A percentile compares a stretch with the other conserved stretches of the same genome.
These are phyloP conservation scores for Hypomyces perniciosus DNA, from an alignment of 2,329 filamentous ascomycete genomes.

Conservation along the genomic window DNA sequence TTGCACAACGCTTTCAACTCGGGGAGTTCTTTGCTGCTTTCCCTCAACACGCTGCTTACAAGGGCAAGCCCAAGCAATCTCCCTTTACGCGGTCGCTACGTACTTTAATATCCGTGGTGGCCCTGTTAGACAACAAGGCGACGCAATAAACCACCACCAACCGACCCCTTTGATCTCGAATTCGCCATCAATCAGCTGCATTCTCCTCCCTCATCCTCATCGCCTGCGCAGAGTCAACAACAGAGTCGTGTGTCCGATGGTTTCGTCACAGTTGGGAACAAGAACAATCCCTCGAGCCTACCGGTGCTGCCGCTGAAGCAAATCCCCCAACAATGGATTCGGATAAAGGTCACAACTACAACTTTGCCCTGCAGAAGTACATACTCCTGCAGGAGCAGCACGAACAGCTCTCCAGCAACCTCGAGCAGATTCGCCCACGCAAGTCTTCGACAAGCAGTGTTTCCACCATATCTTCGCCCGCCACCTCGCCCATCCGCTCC, in stretches of 20 bases:
- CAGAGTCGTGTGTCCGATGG: conserved; percentile 22
- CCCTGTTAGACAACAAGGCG: not conserved
- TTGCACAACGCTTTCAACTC: too few relatives aligned
- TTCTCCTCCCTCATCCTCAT: not conserved
- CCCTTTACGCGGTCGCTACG: too few relatives aligned
- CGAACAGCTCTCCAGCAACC: conserved; percentile 44
- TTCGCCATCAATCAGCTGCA: not conserved
- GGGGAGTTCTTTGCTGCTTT: too few relatives aligned
- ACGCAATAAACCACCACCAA: not conserved
- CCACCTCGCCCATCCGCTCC: conserved; percentile 55
- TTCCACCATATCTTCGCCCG: conserved; percentile 43
- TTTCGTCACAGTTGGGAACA: conserved; percentile 20
- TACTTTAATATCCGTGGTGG: too few relatives aligned
- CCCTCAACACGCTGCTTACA: too few relatives aligned
- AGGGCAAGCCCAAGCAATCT: too few relatives aligned
- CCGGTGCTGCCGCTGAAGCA: conserved; percentile 12
- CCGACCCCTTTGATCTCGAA: not conserved
- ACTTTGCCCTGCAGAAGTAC: conserved; percentile 49
- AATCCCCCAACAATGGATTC: conserved; percentile 25
- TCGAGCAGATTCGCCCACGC: conserved; percentile 45
- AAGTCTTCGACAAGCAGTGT: conserved; percentile 26
- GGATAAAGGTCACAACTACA: conserved; percentile 28
- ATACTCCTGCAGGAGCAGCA: conserved; percentile 49
- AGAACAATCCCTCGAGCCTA: conserved; percentile 13
- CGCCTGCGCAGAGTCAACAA: conserved; percentile 3